Evolutionary conservation across 2,329 filamentous ascomycete species (phyloP), one percentile per base, ranked within the genome.

Genomic region (Botrytis deweyae): DNA sequence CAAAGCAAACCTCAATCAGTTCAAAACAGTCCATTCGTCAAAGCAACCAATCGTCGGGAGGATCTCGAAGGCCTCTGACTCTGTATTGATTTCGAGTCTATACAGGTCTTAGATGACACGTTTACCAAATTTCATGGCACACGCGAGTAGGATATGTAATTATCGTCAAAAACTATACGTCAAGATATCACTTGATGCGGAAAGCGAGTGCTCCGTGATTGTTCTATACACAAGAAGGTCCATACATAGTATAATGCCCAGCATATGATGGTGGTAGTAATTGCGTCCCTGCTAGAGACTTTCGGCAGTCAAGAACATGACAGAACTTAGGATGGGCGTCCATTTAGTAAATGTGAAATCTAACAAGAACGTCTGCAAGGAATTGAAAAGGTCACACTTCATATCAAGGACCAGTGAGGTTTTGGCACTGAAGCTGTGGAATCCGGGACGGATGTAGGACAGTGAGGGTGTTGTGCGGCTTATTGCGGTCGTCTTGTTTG

Each of bases 401-500:
- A 58, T 18, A 29, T 29, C 52, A 29, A 58, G 14, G n/a, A 29
- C 52, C 8, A 18, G 6, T 16, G 29, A 29, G n/a, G n/a, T 18
- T 9, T 58, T 58, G 14, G 6, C 18, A 58, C n/a, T 18, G 14
- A 14, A 8, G n/a, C 14, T 9, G 52, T 29, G n/a, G 14, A 8
- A 58, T 29, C 3, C 18, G n/a, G 14, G 3, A 8, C 52, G 3
- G n/a, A 9, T 58, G 2, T 9, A 18, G n/a, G 73, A 52, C 36
- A 58, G 14, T 72, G 46, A 74, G 29, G 65, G 72, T 72, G 75
- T 78, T 49, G 76, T 79, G 46, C 74, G 73, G 73, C 72, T 79
- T 36, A 58, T 78, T 74, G 75, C 74, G 40, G 74, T 74, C 64
- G 76, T 79, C 44, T 64, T 78, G 20, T 79, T 76, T 49, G 44